phyloP scores from a whole-genome alignment of 805 yeast genomes.

The Danielia oregonensis region DNA sequence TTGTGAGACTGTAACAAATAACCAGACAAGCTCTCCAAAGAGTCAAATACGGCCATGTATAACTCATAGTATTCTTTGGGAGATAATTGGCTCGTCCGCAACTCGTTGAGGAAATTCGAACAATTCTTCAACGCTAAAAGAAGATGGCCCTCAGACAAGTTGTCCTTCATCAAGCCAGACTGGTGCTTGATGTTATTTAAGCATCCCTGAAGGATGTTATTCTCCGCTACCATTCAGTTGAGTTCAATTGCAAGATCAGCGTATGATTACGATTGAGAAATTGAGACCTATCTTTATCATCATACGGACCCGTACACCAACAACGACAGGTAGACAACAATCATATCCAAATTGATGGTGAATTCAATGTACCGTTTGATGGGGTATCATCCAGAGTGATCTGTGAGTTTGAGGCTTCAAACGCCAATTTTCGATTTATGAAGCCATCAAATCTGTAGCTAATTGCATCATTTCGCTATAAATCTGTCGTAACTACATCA shows the following conservation, averaged over 20 bases:
- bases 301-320: constrained; percentile 1
- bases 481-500: too few relatives aligned
- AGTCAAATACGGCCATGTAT: constrained; percentile 80
- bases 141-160: constrained; percentile 60
- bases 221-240: neutral
- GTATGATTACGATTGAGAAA: too few relatives aligned
- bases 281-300: too few relatives aligned
- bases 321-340: too few relatives aligned
- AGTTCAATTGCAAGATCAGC: too few relatives aligned
- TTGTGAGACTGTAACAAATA: constrained; percentile 68
- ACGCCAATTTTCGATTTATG: too few relatives aligned
- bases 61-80: constrained; percentile 94
- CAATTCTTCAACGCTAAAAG: constrained; percentile 90
- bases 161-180: constrained; percentile 69
- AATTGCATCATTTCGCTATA: too few relatives aligned
- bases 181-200: constrained; percentile 58
- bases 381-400: too few relatives aligned
- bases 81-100: constrained; percentile 67
- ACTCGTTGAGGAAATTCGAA: constrained; percentile 73
- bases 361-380: too few relatives aligned
- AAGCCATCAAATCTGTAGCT: too few relatives aligned
- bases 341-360: too few relatives aligned
- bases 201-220: constrained; percentile 14
- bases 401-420: too few relatives aligned
- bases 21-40: constrained; percentile 62